Conservation (phyloP, 345 rosid genomes). For the Brassica nigra region DNA sequence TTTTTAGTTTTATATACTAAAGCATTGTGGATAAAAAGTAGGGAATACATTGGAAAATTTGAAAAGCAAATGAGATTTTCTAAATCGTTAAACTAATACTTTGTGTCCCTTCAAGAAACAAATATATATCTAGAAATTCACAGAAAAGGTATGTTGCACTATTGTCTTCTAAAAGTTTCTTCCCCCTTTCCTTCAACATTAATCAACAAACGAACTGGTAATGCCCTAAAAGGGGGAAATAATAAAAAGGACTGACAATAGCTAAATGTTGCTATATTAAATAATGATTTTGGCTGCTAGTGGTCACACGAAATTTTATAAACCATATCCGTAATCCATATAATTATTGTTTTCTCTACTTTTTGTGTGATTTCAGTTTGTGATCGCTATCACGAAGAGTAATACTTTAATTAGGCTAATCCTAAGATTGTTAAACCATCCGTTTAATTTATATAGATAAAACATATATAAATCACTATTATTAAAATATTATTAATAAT, state of each 20-base stretch:
- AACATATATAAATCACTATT: background rate
- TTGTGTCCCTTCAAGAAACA: constrained; percentile 35
- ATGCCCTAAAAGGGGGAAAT: background rate
- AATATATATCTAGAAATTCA: constrained; percentile 21
- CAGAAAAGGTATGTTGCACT: constrained; percentile 14
- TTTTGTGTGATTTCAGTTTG: background rate
- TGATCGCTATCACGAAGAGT: background rate
- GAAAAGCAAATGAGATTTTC: constrained; percentile 1
- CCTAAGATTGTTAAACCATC: background rate
- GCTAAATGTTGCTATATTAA: background rate
- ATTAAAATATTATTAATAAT: background rate
- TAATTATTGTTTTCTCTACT: background rate
- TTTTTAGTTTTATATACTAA: background rate
- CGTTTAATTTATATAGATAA: background rate
- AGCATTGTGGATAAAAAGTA: background rate
- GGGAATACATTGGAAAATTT: background rate
- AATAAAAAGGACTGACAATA: background rate
- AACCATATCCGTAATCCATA: background rate
- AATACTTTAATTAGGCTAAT: background rate
- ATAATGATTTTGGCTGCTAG: constrained; percentile 14
- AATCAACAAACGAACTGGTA: constrained; percentile 20
- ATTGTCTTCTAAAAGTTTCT: constrained; percentile 30
- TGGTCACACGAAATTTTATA: constrained; percentile 13
- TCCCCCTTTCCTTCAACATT: constrained; percentile 32
- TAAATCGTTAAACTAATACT: constrained; percentile 12